phyloP scores from a whole-genome alignment of 306 rosid genomes.

The Cicer yamashitae region DNA sequence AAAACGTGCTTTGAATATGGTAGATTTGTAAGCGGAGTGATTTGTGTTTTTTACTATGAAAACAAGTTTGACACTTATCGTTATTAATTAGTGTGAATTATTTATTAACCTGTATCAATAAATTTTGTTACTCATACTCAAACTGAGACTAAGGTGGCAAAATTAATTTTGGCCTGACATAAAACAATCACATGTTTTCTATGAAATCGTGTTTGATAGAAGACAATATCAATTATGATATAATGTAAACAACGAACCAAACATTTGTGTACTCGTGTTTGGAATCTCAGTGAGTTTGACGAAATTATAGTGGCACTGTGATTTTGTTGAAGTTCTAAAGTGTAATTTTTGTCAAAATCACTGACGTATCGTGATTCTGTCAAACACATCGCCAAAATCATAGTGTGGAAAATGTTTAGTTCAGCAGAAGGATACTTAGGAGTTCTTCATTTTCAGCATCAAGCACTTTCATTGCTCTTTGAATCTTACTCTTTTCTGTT shows the following conservation, averaged over 20 bases:
- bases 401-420: neutral
- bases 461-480: conserved; percentile 14
- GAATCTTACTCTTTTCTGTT: conserved; percentile 26
- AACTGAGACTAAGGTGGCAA: too few species aligned
- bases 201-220: too few species aligned
- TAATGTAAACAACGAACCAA: neutral
- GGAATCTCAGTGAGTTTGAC: too few species aligned
- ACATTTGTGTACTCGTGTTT: too few species aligned
- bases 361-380: too few species aligned
- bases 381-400: too few species aligned
- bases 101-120: too few species aligned
- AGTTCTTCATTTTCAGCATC: conserved; percentile 17
- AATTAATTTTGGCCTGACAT: too few species aligned
- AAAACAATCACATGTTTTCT: too few species aligned
- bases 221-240: neutral
- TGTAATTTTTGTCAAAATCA: too few species aligned
- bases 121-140: neutral
- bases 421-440: neutral
- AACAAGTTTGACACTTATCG: neutral
- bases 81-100: neutral
- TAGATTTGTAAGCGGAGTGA: neutral
- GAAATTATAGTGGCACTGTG: too few species aligned
- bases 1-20: neutral
- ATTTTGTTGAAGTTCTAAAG: too few species aligned
- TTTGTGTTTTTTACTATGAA: neutral